Percentiles rank a stretch among this genome's conserved stretches.
Evolutionary conservation across 306 rosid species (phyloP).

Genomic region (Glycyrrhiza uralensis): DNA sequence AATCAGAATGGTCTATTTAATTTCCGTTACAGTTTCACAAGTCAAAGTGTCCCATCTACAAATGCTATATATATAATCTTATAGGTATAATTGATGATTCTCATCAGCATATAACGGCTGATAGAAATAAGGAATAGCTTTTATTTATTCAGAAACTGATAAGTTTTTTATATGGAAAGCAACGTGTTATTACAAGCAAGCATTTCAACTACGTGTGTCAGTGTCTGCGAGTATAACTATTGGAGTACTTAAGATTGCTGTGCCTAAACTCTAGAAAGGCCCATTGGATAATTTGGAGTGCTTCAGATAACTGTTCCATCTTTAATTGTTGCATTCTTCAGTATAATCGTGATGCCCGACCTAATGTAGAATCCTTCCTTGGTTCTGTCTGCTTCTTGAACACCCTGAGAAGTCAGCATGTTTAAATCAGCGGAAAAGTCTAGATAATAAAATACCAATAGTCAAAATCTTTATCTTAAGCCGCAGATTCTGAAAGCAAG

Average conservation of each 20-base stretch:
- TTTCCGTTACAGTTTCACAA: background rate
- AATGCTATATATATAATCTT: background rate
- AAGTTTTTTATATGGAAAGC: background rate
- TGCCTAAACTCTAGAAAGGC: background rate
- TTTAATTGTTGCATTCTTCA: conserved; percentile 80
- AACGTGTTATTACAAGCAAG: background rate
- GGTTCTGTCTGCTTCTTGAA: conserved; percentile 74
- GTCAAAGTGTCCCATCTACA: background rate
- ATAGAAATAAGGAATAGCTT: background rate
- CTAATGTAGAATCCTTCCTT: conserved; percentile 76
- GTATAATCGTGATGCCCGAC: conserved; percentile 63
- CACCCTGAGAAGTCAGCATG: conserved; percentile 55
- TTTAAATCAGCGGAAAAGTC: conserved; percentile 4
- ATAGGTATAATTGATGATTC: background rate
- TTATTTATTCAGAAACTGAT: conserved; percentile 31
- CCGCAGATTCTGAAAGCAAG: background rate
- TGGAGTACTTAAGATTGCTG: background rate
- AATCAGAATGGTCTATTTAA: background rate
- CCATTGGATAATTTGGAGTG: background rate
- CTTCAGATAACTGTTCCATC: conserved; percentile 71
- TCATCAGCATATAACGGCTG: background rate
- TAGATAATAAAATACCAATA: background rate
- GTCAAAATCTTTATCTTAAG: background rate
- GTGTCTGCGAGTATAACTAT: conserved; percentile 15
- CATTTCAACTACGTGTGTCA: background rate